Conservation (phyloP, 2,329 filamentous ascomycete genomes). For the Tolypocladium cylindrosporum region DNA sequence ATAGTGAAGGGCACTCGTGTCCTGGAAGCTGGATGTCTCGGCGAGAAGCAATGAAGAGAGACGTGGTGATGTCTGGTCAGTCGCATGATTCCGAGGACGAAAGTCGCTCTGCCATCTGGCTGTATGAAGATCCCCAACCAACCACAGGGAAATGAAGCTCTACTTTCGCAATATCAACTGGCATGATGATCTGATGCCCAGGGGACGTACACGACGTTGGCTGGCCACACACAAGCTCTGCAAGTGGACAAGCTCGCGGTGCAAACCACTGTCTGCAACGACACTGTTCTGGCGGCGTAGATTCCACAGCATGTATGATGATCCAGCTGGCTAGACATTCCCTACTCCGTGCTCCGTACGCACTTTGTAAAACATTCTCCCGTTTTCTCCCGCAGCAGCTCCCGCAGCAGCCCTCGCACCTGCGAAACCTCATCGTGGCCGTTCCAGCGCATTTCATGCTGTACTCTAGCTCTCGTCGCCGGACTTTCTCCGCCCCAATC, state of each 20-base stretch:
- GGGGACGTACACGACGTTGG: neutral
- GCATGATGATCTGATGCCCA: too few species aligned
- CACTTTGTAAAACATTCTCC: neutral
- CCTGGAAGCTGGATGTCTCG: too few species aligned
- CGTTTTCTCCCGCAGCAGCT: neutral
- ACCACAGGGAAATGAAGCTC: neutral
- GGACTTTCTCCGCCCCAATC: constrained; percentile 28
- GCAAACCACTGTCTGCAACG: neutral
- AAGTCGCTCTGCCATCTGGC: neutral
- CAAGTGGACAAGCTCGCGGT: neutral
- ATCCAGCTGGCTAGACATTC: too few species aligned
- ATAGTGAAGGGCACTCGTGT: too few species aligned
- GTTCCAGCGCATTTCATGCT: neutral
- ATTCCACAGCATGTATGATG: neutral
- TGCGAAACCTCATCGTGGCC: neutral
- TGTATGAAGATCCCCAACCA: neutral
- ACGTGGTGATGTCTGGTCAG: neutral
- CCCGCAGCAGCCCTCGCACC: neutral
- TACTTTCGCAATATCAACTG: neutral
- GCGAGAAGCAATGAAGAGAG: neutral
- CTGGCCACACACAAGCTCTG: neutral
- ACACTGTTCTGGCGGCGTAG: neutral
- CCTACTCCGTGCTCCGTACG: neutral
- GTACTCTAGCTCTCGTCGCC: constrained; percentile 11
- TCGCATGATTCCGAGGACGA: neutral